Base-by-base conservation (phyloP, 345 rosid genomes). In the Punica granatum region DNA sequence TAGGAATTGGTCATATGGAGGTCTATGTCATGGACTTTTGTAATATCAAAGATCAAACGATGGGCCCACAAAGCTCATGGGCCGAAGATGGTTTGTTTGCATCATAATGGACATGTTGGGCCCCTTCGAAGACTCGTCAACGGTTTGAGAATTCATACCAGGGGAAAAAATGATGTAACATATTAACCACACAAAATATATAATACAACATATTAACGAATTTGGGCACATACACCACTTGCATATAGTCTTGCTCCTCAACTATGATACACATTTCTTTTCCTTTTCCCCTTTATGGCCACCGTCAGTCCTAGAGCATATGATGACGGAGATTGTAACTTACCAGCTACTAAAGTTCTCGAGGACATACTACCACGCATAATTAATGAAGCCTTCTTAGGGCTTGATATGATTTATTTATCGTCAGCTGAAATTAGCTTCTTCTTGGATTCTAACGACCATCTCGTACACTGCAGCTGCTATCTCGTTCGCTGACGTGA, bases 391-490 rank as follows among this genome's bases (percentile, higher is more conserved):
- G n/a, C 23, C 3, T 21, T 48, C 54, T 48, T 9, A 19, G 54
- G 54, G 53, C 30, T 59, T 62, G 26, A 61, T 18, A 36, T 9
- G 26, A 25, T 63, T 7, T n/a, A 25, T 63, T 7, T n/a, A 25
- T 23, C 6, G 46, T 21, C 21, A 37, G 46, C 48, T 63, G 32
- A 14, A 42, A 4, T 30, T 12, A 32, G 70, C 69, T 43, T 74
- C 83, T 44, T 66, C 81, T 73, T 74, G 82, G 71, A 80, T 74
- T 72, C 77, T 68, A 43, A 67, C 75, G 76, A 86, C 76, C 82
- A 84, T 72, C 37, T 80, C 81, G 72, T 84, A 71, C 67, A 77
- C 84, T 3, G 85, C 83, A 30, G 83, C 71, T 66, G 88, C 86
- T 61, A 86, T 74, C 67, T 84, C 87, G 41, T 84, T 79, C 66